Conservation (phyloP, 2,329 filamentous ascomycete genomes). For the Nemania diffusa region DNA sequence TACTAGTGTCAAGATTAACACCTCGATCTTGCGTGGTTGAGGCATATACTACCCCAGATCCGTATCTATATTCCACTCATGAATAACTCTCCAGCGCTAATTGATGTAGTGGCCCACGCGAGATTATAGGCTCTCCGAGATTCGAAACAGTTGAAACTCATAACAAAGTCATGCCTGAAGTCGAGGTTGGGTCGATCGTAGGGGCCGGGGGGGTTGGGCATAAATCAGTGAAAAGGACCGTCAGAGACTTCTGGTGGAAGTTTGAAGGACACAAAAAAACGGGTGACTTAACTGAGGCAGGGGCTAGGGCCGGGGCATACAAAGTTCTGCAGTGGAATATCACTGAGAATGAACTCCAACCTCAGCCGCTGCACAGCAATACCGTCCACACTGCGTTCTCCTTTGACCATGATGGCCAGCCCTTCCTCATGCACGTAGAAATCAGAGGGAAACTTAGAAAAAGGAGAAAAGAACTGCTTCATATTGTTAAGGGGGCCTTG, state of each 20-base stretch:
- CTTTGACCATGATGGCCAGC: slow-evolving; percentile 43
- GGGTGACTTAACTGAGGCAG: slow-evolving; percentile 10
- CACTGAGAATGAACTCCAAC: slow-evolving; percentile 44
- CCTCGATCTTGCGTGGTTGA: too few relatives aligned
- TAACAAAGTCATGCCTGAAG: too few relatives aligned
- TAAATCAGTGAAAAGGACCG: slow-evolving; percentile 33
- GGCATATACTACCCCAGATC: too few relatives aligned
- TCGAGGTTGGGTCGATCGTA: slow-evolving; percentile 32
- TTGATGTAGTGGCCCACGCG: background rate
- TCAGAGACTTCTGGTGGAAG: slow-evolving; percentile 37
- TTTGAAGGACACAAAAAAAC: slow-evolving; percentile 36
- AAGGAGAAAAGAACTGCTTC: slow-evolving; percentile 26
- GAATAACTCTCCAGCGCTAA: background rate
- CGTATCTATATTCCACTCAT: too few relatives aligned
- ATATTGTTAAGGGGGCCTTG: slow-evolving; percentile 29
- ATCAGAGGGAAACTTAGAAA: slow-evolving; percentile 43
- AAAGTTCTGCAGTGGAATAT: slow-evolving; percentile 45
- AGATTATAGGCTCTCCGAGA: slow-evolving; percentile 31
- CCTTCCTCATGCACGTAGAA: slow-evolving; percentile 46
- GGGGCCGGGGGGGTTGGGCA: slow-evolving; percentile 37
- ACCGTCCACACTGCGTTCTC: slow-evolving; percentile 46
- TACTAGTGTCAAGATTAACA: too few relatives aligned
- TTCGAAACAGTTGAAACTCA: slow-evolving; percentile 33
- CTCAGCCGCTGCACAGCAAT: slow-evolving; percentile 38
- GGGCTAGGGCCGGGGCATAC: slow-evolving; percentile 27